Evolutionary conservation across 2,329 filamentous ascomycete genomes (phyloP).

Genomic region (Cladosporium velox): DNA sequence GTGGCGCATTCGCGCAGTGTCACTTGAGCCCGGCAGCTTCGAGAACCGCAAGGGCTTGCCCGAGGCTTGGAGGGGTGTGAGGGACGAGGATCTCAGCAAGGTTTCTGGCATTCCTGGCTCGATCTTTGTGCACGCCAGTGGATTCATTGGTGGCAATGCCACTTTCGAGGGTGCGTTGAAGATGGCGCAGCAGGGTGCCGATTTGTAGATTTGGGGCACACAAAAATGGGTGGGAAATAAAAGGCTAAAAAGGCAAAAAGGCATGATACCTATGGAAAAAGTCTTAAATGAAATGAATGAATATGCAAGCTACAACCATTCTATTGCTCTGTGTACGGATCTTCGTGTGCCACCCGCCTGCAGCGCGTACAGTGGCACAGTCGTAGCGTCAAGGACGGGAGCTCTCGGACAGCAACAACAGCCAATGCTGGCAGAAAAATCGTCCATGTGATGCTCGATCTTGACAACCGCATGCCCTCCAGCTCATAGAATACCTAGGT

Average conservation of each 20-base stretch:
- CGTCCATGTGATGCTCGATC: neutral
- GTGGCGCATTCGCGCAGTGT: slow-evolving; percentile 94
- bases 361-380: neutral
- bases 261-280: slow-evolving; percentile 2
- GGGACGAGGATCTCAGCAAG: slow-evolving; percentile 80
- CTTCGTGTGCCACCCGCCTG: neutral
- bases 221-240: neutral
- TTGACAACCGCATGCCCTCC: neutral
- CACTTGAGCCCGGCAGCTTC: slow-evolving; percentile 80
- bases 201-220: slow-evolving; percentile 30
- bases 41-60: slow-evolving; percentile 88
- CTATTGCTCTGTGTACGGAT: neutral
- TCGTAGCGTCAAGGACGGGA: neutral
- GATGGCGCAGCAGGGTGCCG: slow-evolving; percentile 79
- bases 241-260: slow-evolving; percentile 1
- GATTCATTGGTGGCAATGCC: slow-evolving; percentile 95
- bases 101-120: slow-evolving; percentile 70
- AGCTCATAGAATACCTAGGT: neutral
- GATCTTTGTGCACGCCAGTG: slow-evolving; percentile 90
- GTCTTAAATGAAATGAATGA: slow-evolving; percentile 2
- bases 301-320: neutral
- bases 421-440: neutral
- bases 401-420: neutral
- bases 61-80: slow-evolving; percentile 86
- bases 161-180: slow-evolving; percentile 83